Conservation (phyloP, 2,329 filamentous ascomycete genomes). For the Cadophora sp. region DNA sequence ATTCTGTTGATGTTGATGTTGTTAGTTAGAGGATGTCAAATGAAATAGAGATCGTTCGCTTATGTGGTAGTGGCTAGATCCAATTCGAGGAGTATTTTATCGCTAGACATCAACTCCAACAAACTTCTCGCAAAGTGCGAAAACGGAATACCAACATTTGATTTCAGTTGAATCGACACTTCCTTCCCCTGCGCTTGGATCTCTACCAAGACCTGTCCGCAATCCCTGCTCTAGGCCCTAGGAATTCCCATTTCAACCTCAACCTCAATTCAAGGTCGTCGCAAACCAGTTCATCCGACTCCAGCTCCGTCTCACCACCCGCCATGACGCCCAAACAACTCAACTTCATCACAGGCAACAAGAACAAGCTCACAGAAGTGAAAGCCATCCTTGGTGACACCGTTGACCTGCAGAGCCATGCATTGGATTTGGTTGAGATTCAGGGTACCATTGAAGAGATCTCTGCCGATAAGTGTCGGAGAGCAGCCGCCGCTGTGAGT, state of each 20-base stretch:
- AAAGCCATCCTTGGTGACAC: conserved; percentile 79
- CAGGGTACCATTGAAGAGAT: conserved; percentile 94
- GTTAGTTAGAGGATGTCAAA: neutral
- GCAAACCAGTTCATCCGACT: neutral
- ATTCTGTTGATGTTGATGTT: neutral
- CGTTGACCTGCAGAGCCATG: conserved; percentile 76
- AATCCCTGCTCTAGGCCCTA: neutral
- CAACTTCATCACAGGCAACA: conserved; percentile 97
- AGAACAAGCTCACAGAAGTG: conserved; percentile 91
- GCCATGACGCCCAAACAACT: conserved; percentile 54
- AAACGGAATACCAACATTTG: too few relatives aligned
- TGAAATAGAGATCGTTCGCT: neutral
- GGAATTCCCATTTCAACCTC: neutral
- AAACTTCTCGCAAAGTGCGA: neutral
- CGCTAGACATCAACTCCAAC: neutral
- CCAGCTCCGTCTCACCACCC: neutral
- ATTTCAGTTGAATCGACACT: neutral
- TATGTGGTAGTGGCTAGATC: conserved; percentile 21
- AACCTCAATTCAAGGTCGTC: neutral
- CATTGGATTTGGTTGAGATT: conserved; percentile 84
- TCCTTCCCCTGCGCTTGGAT: neutral
- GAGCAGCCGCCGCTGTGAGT: conserved; percentile 78
- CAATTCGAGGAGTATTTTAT: conserved; percentile 14
- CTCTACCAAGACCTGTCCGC: neutral
- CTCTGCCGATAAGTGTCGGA: conserved; percentile 82